Evolutionary conservation across 2,329 filamentous ascomycete genomes (phyloP).

Genomic region (Colletotrichum abscissum): DNA sequence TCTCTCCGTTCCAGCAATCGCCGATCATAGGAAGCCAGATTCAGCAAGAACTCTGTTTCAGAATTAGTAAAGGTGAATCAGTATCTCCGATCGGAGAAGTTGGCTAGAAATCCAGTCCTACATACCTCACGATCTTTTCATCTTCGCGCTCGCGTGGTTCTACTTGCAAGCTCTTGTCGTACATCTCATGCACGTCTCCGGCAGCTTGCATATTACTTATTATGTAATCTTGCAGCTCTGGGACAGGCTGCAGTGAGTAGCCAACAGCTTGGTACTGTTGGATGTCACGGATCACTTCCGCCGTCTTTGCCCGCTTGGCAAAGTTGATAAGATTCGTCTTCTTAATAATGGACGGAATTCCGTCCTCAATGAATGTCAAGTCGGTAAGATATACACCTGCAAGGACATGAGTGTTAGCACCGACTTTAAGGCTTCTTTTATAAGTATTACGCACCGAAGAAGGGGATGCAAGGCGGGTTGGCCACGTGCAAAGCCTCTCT

Average conservation of each 20-base stretch:
- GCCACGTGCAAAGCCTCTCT: constrained; percentile 91
- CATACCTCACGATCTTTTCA: constrained; percentile 98
- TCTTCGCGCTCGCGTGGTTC: constrained; percentile 97
- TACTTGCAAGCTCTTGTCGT: constrained; percentile 93
- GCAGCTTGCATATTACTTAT: constrained; percentile 95
- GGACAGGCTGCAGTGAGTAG: constrained; percentile 90
- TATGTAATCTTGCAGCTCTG: constrained; percentile 96
- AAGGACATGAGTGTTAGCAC: background rate
- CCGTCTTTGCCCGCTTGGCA: constrained; percentile 96
- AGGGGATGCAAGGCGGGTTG: constrained; percentile 97
- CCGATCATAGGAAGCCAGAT: constrained; percentile 67
- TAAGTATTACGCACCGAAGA: constrained; percentile 79
- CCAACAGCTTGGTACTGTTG: constrained; percentile 98
- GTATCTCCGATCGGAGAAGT: constrained; percentile 35
- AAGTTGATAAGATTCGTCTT: constrained; percentile 98
- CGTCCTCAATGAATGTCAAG: constrained; percentile 97
- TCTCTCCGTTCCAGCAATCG: constrained; percentile 2
- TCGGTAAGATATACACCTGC: constrained; percentile 95
- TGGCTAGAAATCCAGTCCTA: constrained; percentile 45
- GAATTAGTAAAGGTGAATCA: constrained; percentile 37
- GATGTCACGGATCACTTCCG: constrained; percentile 97
- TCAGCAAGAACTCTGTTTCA: constrained; percentile 66
- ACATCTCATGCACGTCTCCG: constrained; percentile 98
- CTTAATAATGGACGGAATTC: constrained; percentile 95
- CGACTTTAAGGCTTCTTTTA: background rate